phyloP scores from a whole-genome alignment of 106 monocot species.

The Platanthera zijinensis region DNA sequence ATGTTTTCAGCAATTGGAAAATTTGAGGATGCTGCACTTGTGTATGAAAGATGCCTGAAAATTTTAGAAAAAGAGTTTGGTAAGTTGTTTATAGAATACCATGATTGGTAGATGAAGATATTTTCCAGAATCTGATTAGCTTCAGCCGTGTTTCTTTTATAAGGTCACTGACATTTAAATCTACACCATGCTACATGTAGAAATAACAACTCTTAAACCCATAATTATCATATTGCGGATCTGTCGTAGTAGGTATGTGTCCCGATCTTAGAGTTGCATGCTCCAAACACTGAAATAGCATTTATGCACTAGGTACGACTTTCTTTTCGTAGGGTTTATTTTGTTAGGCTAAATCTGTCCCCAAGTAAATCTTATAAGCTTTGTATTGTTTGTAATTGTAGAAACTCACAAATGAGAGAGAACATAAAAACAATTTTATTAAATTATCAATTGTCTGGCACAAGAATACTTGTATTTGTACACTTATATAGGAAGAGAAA shows the following conservation, averaged over 20 bases:
- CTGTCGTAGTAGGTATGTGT: background rate
- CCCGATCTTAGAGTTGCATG: no score
- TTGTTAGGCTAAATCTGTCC: no score
- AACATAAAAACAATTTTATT: no score
- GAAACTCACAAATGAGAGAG: no score
- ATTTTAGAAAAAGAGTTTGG: constrained; percentile 65
- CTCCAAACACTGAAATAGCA: no score
- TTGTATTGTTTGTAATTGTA: no score
- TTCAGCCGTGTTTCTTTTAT: background rate
- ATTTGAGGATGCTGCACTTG: constrained; percentile 53
- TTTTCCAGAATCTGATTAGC: background rate
- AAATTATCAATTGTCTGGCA: no score
- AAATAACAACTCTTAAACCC: background rate
- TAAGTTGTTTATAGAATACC: constrained; percentile 21
- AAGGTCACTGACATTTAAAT: background rate
- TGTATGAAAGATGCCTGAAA: constrained; percentile 51
- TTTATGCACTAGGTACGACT: no score
- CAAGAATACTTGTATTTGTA: no score
- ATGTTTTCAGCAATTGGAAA: constrained; percentile 50
- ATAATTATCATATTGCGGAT: background rate
- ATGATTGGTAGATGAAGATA: background rate
- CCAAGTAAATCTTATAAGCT: no score
- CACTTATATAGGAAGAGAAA: no score
- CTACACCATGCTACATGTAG: background rate
- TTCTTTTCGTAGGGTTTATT: no score